Conservation (phyloP, 2,329 filamentous ascomycete genomes). For the Sclerotinia minor region DNA sequence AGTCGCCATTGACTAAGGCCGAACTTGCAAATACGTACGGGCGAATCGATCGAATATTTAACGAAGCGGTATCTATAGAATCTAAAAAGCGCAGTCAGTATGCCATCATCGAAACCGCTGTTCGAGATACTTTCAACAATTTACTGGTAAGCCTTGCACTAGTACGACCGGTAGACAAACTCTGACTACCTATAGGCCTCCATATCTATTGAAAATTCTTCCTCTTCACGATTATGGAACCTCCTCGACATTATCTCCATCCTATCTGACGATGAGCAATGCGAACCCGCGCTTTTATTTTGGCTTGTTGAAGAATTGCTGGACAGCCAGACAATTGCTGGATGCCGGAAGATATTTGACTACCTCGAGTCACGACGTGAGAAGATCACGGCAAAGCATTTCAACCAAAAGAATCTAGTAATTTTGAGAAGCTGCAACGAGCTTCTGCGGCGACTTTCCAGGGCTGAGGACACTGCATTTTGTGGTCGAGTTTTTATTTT, state of each 20-base stretch:
- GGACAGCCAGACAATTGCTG: slow-evolving; percentile 92
- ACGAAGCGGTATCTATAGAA: slow-evolving; percentile 36
- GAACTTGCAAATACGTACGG: slow-evolving; percentile 57
- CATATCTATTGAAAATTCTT: slow-evolving; percentile 72
- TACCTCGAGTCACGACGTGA: slow-evolving; percentile 93
- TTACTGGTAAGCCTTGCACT: slow-evolving; percentile 63
- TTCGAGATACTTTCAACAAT: slow-evolving; percentile 75
- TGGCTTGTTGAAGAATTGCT: slow-evolving; percentile 93
- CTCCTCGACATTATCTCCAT: slow-evolving; percentile 88
- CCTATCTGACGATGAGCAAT: slow-evolving; percentile 77
- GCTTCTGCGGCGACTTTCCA: slow-evolving; percentile 85
- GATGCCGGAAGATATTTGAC: slow-evolving; percentile 88
- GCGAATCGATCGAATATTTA: slow-evolving; percentile 49
- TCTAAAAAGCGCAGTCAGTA: slow-evolving; percentile 51
- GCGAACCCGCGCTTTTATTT: slow-evolving; percentile 78
- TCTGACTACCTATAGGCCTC: slow-evolving; percentile 59
- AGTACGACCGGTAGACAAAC: slow-evolving; percentile 35
- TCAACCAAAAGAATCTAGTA: slow-evolving; percentile 80
- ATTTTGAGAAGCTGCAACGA: slow-evolving; percentile 96
- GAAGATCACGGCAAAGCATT: slow-evolving; percentile 76
- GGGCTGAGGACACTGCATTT: slow-evolving; percentile 95
- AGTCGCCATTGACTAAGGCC: slow-evolving; percentile 72
- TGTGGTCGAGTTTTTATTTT: slow-evolving; percentile 98
- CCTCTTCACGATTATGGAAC: slow-evolving; percentile 87
- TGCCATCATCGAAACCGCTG: slow-evolving; percentile 79